These are phyloP conservation scores for Beauveria rudraprayagi DNA, from an alignment of 2,329 filamentous ascomycete species.

Conservation along the genomic window DNA sequence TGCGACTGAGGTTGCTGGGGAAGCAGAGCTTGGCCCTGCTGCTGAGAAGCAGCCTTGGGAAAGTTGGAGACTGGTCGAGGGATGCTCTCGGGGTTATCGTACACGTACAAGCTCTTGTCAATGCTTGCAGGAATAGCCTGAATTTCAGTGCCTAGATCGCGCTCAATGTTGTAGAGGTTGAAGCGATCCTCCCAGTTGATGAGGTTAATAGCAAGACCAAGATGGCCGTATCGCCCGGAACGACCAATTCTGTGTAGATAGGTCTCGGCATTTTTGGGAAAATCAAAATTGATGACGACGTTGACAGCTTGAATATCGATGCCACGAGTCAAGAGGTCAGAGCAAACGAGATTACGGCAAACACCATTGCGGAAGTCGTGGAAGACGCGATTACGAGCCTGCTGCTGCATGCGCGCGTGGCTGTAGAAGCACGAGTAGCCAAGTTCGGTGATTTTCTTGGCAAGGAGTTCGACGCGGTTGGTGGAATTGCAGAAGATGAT, in stretches of 20 bases:
- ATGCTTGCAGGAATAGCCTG: conserved; percentile 91
- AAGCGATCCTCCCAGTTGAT: conserved; percentile 99
- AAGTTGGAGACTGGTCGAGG: conserved; percentile 65
- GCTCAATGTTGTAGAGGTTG: conserved; percentile 98
- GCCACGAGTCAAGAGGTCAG: conserved; percentile 92
- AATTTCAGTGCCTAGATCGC: conserved; percentile 94
- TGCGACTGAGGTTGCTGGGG: conserved; percentile 23
- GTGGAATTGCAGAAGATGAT: conserved; percentile 99
- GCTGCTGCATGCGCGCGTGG: conserved; percentile 95
- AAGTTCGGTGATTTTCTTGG: conserved; percentile 98
- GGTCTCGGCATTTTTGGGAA: conserved; percentile 98
- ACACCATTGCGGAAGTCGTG: conserved; percentile 98
- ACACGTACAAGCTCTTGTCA: conserved; percentile 97
- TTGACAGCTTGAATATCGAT: conserved; percentile 99
- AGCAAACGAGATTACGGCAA: conserved; percentile 96
- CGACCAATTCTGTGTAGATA: conserved; percentile 98
- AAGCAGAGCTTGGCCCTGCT: conserved; percentile 19
- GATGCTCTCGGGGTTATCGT: conserved; percentile 92
- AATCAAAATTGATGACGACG: conserved; percentile 99
- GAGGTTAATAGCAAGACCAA: conserved; percentile 95
- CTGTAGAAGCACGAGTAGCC: conserved; percentile 99
- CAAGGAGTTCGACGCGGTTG: conserved; percentile 91
- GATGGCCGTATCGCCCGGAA: conserved; percentile 91
- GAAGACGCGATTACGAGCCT: conserved; percentile 95
- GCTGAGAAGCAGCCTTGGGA: conserved; percentile 21